Evolutionary conservation across 75 land plant species (phyloP).

Genomic region (Sequoia sempervirens): DNA sequence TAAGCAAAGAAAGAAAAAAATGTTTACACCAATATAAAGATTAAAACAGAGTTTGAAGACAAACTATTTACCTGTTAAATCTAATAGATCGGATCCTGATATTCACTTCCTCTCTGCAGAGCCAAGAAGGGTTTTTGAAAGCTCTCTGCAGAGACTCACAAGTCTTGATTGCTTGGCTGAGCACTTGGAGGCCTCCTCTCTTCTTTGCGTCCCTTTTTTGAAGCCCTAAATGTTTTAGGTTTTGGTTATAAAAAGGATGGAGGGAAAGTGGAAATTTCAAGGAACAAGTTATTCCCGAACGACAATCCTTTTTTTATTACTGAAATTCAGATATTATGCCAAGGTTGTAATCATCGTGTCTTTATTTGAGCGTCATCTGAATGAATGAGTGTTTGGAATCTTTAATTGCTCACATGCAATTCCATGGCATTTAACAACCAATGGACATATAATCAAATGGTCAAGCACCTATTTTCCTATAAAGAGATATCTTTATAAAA

Average conservation of each 20-base stretch:
- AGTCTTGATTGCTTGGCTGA: not conserved
- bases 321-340: not conserved
- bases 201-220: not conserved
- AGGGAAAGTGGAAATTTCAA: constrained; percentile 8
- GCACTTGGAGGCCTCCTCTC: not conserved
- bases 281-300: not conserved
- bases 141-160: not conserved
- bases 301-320: not conserved
- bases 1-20: not conserved
- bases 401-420: not conserved
- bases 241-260: not conserved
- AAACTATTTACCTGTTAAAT: not conserved
- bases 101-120: not conserved
- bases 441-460: not conserved
- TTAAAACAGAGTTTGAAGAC: not conserved
- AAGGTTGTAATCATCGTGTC: not conserved
- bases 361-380: not conserved
- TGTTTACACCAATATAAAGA: not conserved
- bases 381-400: not conserved
- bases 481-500: not conserved
- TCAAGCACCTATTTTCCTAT: too few species aligned
- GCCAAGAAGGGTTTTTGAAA: not conserved
- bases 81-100: not conserved
- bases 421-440: not conserved
- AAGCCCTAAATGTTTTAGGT: constrained; percentile 7